Evolutionary conservation across 768 basidiomycete genomes (phyloP), one percentile per base, ranked within the genome.

Genomic region (Leucosporidium scottii): DNA sequence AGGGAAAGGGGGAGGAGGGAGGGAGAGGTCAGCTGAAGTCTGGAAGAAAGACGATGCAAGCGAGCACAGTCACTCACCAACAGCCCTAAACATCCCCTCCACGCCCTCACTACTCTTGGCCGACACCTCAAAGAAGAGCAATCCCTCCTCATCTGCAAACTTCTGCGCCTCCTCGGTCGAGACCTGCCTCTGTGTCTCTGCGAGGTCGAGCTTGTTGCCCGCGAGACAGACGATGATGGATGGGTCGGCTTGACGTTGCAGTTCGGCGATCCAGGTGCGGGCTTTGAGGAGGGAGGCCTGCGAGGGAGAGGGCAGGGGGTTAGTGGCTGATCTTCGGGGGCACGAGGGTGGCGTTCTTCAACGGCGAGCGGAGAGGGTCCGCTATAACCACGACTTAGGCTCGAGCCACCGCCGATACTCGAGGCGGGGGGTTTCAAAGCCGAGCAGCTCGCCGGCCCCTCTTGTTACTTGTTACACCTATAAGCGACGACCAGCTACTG

Each of bases 141-240:
- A 79, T 55, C 91, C 90, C 80, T 94, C 91, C 78, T 92, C 90
- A 61, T 91, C 86, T 0, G 91, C 91, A 75, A 90, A 93, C 80
- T 91, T 90, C 82, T 90, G 85, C 7, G 91, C 91, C 76, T 93
- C 91, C 73, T 91, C 91, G 73, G 62, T 60, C 0, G 64, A 48
- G 13, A 76, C 75, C 20, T 74, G 70, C 8, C 73, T 57, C 34
- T 72, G 66, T 5, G 48, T 39, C 1, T 34, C 54, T 27, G 85
- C 82, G 30, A 97, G 81, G 79, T 98, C 94, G 34, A 86, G 80
- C 81, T 98, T 98, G 83, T 98, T 98, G 58, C 94, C 94, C 67
- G 92, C 94, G 47, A 98, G 86, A 50, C 91, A 89, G 78, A 98
- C 94, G 74, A 94, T 85, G 82, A 96, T 97, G 54, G 88, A 90